These are phyloP conservation scores for Hanseniaspora gamundiae DNA, from an alignment of 1,139 yeast genomes.

Conservation along the genomic window DNA sequence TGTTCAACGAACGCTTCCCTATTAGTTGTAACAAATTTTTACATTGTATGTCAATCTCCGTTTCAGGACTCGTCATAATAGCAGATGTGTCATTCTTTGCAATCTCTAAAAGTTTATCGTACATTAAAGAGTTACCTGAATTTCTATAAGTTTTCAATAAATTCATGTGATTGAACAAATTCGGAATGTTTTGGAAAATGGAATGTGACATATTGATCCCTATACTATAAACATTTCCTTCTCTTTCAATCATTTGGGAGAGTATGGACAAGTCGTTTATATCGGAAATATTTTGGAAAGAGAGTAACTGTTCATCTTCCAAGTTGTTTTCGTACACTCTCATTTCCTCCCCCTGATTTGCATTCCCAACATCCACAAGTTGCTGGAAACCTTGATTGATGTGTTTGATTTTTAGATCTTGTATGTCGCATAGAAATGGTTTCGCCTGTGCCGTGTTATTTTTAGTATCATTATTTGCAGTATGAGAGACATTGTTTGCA, in stretches of 20 bases:
- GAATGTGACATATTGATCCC: not conserved
- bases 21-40: not conserved
- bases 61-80: too few species aligned
- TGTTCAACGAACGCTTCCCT: not conserved
- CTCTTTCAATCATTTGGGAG: not conserved
- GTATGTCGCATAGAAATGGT: not conserved
- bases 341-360: too few species aligned
- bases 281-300: not conserved
- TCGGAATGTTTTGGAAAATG: not conserved
- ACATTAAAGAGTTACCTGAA: conserved; percentile 9
- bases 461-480: not conserved
- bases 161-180: not conserved
- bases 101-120: conserved; percentile 17
- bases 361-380: not conserved
- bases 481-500: too few species aligned
- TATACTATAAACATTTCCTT: not conserved
- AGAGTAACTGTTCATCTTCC: not conserved
- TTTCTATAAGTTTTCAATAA: not conserved
- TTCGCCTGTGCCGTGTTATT: not conserved
- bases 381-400: not conserved
- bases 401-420: not conserved
- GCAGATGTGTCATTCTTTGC: conserved; percentile 10
- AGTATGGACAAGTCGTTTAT: not conserved
- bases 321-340: too few species aligned
- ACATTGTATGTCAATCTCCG: not conserved